These are phyloP conservation scores for Penicillium sp. DNA, from an alignment of 2,329 filamentous ascomycete genomes.

Conservation along the genomic window DNA sequence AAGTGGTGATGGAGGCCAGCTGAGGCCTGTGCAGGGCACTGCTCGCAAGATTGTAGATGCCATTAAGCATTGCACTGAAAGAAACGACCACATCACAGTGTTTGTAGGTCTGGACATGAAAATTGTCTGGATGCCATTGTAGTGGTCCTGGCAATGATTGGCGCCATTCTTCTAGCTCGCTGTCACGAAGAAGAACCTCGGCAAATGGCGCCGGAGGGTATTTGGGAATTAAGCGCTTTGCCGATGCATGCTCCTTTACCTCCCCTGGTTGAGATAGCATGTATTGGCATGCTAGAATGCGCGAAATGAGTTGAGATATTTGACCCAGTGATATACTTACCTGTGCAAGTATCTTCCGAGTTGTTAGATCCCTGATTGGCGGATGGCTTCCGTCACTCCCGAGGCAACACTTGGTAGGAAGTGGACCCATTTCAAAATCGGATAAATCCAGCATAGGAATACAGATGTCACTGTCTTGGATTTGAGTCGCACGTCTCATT, in stretches of 20 bases:
- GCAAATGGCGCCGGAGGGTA: neutral
- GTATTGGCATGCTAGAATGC: too few relatives aligned
- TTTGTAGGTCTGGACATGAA: neutral
- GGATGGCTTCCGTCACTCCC: neutral
- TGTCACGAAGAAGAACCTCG: neutral
- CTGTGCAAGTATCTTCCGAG: neutral
- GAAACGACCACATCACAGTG: neutral
- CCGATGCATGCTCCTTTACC: too few relatives aligned
- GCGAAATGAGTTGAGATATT: too few relatives aligned
- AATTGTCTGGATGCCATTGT: neutral
- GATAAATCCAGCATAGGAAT: neutral
- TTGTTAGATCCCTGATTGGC: neutral
- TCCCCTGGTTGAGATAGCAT: too few relatives aligned
- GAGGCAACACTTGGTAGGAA: neutral
- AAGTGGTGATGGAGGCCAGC: neutral
- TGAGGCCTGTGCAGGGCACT: neutral
- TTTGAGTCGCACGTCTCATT: neutral
- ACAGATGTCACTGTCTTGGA: neutral
- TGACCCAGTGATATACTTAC: neutral
- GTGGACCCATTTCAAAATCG: neutral
- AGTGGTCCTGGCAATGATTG: neutral
- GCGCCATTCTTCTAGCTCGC: constrained; percentile 2
- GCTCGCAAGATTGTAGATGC: neutral
- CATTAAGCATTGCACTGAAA: neutral
- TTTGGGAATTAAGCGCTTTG: neutral